Evolutionary conservation across 805 yeast genomes (phyloP).

Genomic region (Saccharomyces paradoxus): DNA sequence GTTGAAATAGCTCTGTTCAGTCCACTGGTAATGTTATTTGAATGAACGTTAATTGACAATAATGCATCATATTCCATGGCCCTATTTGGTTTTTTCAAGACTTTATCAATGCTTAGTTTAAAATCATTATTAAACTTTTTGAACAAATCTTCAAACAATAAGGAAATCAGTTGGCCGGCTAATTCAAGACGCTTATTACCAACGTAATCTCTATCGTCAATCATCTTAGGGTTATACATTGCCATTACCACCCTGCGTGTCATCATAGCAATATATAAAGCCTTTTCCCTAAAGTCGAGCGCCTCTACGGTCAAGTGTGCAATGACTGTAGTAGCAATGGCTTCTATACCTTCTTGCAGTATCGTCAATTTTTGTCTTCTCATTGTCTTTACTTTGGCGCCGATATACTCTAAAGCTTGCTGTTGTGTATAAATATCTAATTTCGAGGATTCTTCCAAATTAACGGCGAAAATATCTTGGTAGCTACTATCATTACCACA

Average conservation of each 20-base stretch:
- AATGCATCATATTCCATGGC: constrained; percentile 94
- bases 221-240: constrained; percentile 86
- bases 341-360: constrained; percentile 93
- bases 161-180: constrained; percentile 94
- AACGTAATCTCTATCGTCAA: constrained; percentile 97
- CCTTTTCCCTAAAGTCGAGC: constrained; percentile 87
- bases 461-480: constrained; percentile 87
- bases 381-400: constrained; percentile 84
- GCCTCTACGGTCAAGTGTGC: constrained; percentile 87
- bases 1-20: constrained; percentile 94
- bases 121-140: constrained; percentile 93
- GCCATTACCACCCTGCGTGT: constrained; percentile 94
- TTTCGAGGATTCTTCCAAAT: constrained; percentile 87
- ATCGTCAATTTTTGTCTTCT: constrained; percentile 79
- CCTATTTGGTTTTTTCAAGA: constrained; percentile 85
- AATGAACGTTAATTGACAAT: constrained; percentile 79
- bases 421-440: constrained; percentile 82
- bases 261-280: constrained; percentile 91
- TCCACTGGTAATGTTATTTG: constrained; percentile 89
- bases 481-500: constrained; percentile 84
- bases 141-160: constrained; percentile 92
- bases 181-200: constrained; percentile 95
- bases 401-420: constrained; percentile 87
- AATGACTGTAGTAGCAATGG: constrained; percentile 88
- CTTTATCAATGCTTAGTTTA: constrained; percentile 89